Percentiles rank a stretch among this genome's conserved stretches.
Conservation (phyloP, 176 grass and related monocot genomes). For the Carex cristatella region DNA sequence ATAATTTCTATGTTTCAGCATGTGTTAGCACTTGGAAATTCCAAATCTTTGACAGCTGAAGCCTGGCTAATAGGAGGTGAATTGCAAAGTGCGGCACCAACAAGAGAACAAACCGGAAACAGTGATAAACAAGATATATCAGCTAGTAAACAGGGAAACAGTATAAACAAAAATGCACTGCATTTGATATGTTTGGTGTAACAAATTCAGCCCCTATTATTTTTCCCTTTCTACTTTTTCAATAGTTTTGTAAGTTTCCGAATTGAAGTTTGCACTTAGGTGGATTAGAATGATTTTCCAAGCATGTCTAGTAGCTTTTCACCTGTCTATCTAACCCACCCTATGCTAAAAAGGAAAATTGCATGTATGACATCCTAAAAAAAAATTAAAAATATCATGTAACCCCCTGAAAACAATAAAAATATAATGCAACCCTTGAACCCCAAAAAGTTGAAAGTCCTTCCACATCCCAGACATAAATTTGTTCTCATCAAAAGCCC, state of each 20-base stretch:
- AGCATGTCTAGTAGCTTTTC: neutral
- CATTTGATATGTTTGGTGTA: neutral
- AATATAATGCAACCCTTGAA: neutral
- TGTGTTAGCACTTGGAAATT: slow-evolving; percentile 29
- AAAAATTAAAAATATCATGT: neutral
- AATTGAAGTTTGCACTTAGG: neutral
- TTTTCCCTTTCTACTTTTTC: neutral
- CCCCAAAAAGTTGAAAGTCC: neutral
- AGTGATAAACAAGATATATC: slow-evolving; percentile 32
- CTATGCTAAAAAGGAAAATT: neutral
- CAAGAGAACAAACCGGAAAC: slow-evolving; percentile 37
- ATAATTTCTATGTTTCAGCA: slow-evolving; percentile 4
- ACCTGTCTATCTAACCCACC: neutral
- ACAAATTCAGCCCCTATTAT: neutral
- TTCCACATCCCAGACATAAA: no score
- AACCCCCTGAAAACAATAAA: neutral
- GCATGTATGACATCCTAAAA: neutral
- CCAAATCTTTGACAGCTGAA: slow-evolving; percentile 49
- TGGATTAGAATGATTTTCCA: neutral
- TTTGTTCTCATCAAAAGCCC: neutral
- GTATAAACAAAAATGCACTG: neutral
- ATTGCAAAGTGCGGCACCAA: slow-evolving; percentile 39
- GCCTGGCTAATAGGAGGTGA: slow-evolving; percentile 66
- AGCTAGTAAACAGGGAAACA: neutral
- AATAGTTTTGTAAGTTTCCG: neutral